Base-by-base conservation (phyloP, 352 stramenopile species). In the Phytophthora europaea region DNA sequence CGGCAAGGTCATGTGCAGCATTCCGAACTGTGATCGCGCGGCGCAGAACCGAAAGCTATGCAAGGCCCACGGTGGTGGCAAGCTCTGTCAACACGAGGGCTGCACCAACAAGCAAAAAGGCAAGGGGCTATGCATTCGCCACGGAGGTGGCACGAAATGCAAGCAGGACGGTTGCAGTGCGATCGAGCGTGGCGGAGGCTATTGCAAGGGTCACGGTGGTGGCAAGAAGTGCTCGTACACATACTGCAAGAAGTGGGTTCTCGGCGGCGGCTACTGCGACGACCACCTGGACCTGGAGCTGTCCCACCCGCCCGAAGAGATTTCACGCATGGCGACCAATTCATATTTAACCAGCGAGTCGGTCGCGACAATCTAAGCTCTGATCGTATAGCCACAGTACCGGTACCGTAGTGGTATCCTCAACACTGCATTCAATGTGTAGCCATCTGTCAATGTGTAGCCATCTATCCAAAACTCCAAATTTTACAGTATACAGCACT, bases 71-170 rank as follows among this genome's bases (percentile, higher is more conserved):
- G 90, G 90, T 22, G 90, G 90, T n/a, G 75, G 72, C 23, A 93
- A 91, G 75, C 73, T 85, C 18, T 97, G 90, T 51, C 72, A 86
- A 54, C 65, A 84, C 33, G 88, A 94, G 18, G 90, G 90, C 28
- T 97, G 90, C 48, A 83, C 75, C 2, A 97, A 95, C 72, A 94
- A 91, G 83, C 83, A 94, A 54, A 94, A 95, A 72, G 89, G 87
- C n/a, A 88, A 88, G 43, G 90, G 90, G 3, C 87, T 89, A 36
- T 97, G 90, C 61, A 95, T 95, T 70, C 88, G 88, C 55, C 90
- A 97, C 51, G 90, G 90, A 2, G 90, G 90, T 3, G 88, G 89
- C 4, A 93, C 87, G 13, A 90, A 91, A 65, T 97, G 90, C 70
- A 82, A 83, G 36, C 72, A 84, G 33, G 80, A 92, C 20, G 83